These are phyloP conservation scores for Calycina herbarum DNA, from an alignment of 2,329 filamentous ascomycete genomes.

Conservation along the genomic window DNA sequence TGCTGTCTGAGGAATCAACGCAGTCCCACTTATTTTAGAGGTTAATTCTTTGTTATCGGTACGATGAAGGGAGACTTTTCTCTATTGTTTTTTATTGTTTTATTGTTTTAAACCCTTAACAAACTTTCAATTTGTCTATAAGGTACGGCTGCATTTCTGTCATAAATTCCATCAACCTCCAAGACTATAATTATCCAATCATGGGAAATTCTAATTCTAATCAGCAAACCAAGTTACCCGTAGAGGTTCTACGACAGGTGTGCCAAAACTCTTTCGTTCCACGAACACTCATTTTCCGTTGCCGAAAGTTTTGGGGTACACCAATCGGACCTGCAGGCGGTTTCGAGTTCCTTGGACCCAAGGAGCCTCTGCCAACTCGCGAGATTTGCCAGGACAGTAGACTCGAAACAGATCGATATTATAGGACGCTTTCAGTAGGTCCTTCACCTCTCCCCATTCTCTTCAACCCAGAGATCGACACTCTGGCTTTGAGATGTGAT, in stretches of 20 bases:
- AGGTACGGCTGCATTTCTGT: no score
- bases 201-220: background rate
- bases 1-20: no score
- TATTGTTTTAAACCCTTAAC: no score
- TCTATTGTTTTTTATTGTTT: no score
- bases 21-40: no score
- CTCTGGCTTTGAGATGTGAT: background rate
- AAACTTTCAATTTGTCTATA: no score
- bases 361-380: background rate
- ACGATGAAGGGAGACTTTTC: no score
- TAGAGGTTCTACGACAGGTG: background rate
- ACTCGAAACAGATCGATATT: background rate
- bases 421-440: background rate
- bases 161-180: no score
- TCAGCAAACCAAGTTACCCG: background rate
- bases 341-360: background rate
- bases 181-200: no score
- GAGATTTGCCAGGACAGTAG: background rate
- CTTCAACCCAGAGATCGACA: constrained; percentile 1
- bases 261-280: background rate
- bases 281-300: background rate
- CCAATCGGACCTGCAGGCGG: background rate
- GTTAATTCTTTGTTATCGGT: no score
- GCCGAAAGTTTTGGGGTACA: background rate
- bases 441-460: background rate